A percentile compares a stretch with the other conserved stretches of the same genome.
Evolutionary conservation across 2,329 filamentous ascomycete genomes (phyloP).

Genomic region (Aureobasidium sp.): DNA sequence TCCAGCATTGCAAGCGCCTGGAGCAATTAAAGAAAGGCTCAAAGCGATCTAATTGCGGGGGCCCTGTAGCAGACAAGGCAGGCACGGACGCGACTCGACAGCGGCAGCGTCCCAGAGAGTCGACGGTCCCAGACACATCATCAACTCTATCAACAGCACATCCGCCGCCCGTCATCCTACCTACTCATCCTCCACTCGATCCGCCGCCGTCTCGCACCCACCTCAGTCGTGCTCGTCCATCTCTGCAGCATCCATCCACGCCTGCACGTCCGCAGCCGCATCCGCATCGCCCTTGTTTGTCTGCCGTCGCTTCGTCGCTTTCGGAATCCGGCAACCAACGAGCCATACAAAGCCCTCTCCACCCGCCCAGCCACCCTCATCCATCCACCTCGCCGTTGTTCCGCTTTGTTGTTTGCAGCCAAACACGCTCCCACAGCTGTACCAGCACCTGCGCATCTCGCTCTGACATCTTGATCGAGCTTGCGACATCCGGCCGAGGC

Average conservation of each 20-base stretch:
- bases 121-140: not conserved
- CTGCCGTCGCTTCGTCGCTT: not conserved
- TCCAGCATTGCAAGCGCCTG: conserved; percentile 2
- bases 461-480: conserved; percentile 8
- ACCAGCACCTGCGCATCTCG: not conserved
- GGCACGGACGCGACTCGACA: not conserved
- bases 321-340: conserved; percentile 8
- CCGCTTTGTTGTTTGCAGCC: conserved; percentile 5
- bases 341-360: conserved; percentile 5
- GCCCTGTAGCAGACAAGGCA: not conserved
- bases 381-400: conserved; percentile 6
- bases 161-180: not conserved
- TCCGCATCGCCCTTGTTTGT: not conserved
- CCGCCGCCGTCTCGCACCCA: not conserved
- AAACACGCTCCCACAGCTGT: conserved; percentile 1
- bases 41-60: conserved; percentile 5
- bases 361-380: not conserved
- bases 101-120: not conserved
- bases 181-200: not conserved
- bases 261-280: not conserved
- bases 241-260: not conserved
- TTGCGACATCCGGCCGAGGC: conserved; percentile 17
- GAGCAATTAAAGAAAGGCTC: not conserved
- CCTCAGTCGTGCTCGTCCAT: not conserved
- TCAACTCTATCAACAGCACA: not conserved